Conservation (phyloP, 495 filamentous ascomycete species). For the Lasiosphaeria ovina region DNA sequence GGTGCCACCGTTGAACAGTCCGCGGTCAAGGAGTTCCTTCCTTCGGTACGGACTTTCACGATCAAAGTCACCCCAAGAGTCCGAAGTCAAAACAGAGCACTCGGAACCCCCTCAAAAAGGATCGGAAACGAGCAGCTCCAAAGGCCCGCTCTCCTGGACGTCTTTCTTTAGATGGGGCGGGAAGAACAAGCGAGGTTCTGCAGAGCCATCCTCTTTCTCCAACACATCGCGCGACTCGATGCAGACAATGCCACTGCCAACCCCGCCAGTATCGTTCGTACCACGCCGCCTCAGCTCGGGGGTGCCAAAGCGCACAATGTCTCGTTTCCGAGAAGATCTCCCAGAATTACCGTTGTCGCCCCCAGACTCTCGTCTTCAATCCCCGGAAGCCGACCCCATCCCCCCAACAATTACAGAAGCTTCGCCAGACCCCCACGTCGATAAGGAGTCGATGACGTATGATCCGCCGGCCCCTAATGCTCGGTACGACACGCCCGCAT, state of each 20-base stretch:
- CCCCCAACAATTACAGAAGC: conserved; percentile 25
- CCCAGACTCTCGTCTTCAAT: conserved; percentile 76
- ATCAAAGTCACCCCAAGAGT: conserved; percentile 38
- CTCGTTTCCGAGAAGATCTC: conserved; percentile 90
- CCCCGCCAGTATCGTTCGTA: conserved; percentile 29
- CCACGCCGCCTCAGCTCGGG: conserved; percentile 40
- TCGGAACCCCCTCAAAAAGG: conserved; percentile 31
- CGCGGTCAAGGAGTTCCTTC: conserved; percentile 30
- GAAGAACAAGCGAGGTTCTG: conserved; percentile 57
- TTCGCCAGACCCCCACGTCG: conserved; percentile 16
- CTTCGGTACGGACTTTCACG: conserved; percentile 38
- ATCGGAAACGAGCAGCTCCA: conserved; percentile 45
- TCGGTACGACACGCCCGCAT: conserved; percentile 48
- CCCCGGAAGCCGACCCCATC: conserved; percentile 56
- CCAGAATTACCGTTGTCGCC: conserved; percentile 81
- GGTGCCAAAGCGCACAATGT: conserved; percentile 71
- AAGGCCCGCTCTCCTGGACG: conserved; percentile 53
- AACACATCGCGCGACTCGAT: conserved; percentile 84
- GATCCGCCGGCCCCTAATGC: conserved; percentile 20
- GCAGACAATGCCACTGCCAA: conserved; percentile 34
- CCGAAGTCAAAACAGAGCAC: conserved; percentile 34
- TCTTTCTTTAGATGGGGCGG: conserved; percentile 71
- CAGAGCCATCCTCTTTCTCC: conserved; percentile 64
- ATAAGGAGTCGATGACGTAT: conserved; percentile 26
- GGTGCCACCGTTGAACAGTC: conserved; percentile 17